Evolutionary conservation across 495 filamentous ascomycete genomes (phyloP).

Genomic region (Pyronema omphalodes): DNA sequence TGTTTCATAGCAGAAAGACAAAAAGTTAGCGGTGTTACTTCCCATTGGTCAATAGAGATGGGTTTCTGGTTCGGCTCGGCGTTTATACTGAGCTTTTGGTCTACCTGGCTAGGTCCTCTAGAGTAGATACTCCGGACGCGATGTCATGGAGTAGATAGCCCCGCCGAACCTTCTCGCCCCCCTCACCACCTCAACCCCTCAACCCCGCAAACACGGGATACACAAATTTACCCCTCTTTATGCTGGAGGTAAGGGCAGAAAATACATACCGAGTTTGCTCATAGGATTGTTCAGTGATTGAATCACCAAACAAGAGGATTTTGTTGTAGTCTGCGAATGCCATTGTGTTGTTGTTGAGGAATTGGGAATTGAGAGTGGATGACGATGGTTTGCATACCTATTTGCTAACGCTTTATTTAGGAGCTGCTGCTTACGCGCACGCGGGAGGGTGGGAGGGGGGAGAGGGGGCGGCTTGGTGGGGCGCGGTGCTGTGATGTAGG

Average conservation of each 20-base stretch:
- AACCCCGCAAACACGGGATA: too few relatives aligned
- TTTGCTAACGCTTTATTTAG: background rate
- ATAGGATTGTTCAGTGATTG: conserved; percentile 20
- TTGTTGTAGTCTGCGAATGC: conserved; percentile 23
- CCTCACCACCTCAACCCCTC: too few relatives aligned
- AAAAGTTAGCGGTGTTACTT: too few relatives aligned
- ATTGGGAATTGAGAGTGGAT: background rate
- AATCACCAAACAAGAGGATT: conserved; percentile 22
- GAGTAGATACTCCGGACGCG: too few relatives aligned
- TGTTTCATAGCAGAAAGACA: background rate
- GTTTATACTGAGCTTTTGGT: too few relatives aligned
- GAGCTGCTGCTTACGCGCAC: too few relatives aligned
- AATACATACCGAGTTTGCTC: conserved; percentile 14
- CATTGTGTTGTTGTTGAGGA: conserved; percentile 10
- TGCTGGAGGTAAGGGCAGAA: background rate
- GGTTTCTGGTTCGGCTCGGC: too few relatives aligned
- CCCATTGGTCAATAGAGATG: too few relatives aligned
- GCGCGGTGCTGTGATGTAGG: background rate
- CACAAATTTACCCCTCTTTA: background rate
- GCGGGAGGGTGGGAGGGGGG: too few relatives aligned
- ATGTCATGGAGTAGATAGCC: too few relatives aligned
- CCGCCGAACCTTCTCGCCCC: too few relatives aligned
- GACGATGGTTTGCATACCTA: background rate
- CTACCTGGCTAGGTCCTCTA: too few relatives aligned
- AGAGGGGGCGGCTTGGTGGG: background rate